These are phyloP conservation scores for Trichosanthes cucumerina DNA, from an alignment of 306 rosid genomes.

Conservation along the genomic window DNA sequence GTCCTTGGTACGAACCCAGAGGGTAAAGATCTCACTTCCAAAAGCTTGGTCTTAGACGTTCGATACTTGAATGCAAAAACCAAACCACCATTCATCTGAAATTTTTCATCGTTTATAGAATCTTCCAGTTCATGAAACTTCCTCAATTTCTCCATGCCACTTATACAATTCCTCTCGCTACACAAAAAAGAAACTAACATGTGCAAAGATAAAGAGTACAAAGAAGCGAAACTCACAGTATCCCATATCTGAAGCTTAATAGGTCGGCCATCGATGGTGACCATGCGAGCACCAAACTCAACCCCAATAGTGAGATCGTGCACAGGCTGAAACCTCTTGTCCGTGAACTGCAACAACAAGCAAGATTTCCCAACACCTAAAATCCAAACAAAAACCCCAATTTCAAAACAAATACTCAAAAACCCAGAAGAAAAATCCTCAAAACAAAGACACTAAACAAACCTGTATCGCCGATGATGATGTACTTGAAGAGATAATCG, in stretches of 20 bases:
- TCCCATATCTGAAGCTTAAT: conserved; percentile 99
- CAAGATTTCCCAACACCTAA: conserved; percentile 95
- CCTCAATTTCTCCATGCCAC: not conserved
- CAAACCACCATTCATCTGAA: not conserved
- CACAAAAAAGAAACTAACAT: not conserved
- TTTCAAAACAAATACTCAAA: not conserved
- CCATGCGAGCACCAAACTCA: conserved; percentile 97
- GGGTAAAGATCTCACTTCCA: not conserved
- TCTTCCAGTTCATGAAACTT: not conserved
- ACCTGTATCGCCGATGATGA: conserved; percentile 99
- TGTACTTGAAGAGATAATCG: conserved; percentile 95
- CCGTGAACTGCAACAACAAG: conserved; percentile 87
- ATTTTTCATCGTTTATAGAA: not conserved
- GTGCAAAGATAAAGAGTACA: not conserved
- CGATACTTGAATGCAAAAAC: not conserved
- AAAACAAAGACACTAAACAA: not conserved
- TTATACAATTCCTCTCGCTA: not conserved
- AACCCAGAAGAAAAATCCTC: not conserved
- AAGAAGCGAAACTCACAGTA: conserved; percentile 38
- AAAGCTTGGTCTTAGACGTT: not conserved
- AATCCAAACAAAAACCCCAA: not conserved
- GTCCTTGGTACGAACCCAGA: not conserved
- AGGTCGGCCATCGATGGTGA: conserved; percentile 69
- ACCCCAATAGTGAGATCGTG: conserved; percentile 98
- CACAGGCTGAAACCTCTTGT: conserved; percentile 92